Conservation (phyloP, 2,329 filamentous ascomycete genomes). For the Thielaviopsis euricoi region DNA sequence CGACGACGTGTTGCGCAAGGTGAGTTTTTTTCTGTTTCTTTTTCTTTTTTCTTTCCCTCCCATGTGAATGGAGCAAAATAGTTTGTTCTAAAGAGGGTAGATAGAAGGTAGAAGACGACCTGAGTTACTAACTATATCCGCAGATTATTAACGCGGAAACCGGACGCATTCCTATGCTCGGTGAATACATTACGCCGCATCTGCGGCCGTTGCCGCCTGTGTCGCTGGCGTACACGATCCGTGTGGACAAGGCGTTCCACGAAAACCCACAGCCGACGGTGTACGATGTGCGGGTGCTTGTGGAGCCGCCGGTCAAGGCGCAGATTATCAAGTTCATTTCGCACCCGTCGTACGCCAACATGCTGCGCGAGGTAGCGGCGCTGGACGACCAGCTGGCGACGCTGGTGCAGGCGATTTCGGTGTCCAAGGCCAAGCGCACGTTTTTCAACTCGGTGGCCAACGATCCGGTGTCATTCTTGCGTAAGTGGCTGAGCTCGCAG, state of each 20-base stretch:
- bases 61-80: too few species aligned
- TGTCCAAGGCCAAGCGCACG: constrained; percentile 77
- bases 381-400: constrained; percentile 78
- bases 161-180: constrained; percentile 73
- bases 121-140: not conserved
- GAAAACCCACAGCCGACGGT: constrained; percentile 60
- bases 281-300: constrained; percentile 73
- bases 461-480: constrained; percentile 72
- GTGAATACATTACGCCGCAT: constrained; percentile 64
- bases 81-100: too few species aligned
- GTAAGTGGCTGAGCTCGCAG: constrained; percentile 79
- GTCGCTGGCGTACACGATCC: constrained; percentile 79
- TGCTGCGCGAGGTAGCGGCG: constrained; percentile 57
- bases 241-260: constrained; percentile 73
- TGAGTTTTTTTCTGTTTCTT: constrained; percentile 25
- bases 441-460: constrained; percentile 67
- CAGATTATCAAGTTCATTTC: constrained; percentile 48
- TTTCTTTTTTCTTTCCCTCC: too few species aligned
- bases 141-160: constrained; percentile 60
- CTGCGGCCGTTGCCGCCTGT: constrained; percentile 66
- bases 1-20: constrained; percentile 64
- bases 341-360: constrained; percentile 52
- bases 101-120: too few species aligned
- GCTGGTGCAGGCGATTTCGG: constrained; percentile 64
- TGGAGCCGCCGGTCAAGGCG: constrained; percentile 66